Base-by-base conservation (phyloP, 1,284 basidiomycete genomes). In the Boletellus dicymbophilus region DNA sequence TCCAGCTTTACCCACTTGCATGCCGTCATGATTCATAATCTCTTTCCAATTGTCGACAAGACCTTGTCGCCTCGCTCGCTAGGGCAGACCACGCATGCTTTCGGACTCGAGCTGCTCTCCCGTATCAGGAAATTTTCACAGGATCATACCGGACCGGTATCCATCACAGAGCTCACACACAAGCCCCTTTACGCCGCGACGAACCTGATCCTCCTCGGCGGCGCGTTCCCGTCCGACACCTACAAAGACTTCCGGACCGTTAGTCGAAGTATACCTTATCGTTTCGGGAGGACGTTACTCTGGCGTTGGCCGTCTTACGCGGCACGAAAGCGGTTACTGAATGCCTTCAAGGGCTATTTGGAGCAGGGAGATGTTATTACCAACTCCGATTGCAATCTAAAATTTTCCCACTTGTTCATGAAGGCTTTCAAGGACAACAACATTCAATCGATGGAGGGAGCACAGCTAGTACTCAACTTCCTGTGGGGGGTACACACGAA, bases 401-500 rank as follows among this genome's bases (percentile, higher is more conserved):
- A 33, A 15, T 18, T 54, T 65, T 36, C 41, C 52, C 11, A 33
- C 3, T 13, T 49, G 28, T 58, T 61, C 43, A 54, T 54, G 49
- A 46, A 57, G 18, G 37, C 15, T 7, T 61, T 63, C 43, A 37
- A 44, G 41, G 44, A 53, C 3, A 63, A 67, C 10, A 16, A 48
- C 6, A 52, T 67, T 33, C 51, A 49, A 20, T 41, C 49, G 3
- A 22, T 36, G 36, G 64, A 57, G 26, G 62, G 49, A 1, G 61
- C 62, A 0, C 52, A 57, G 36, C 16, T 67, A 30, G 37, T 59
- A 11, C 50, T 65, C 37, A 55, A 42, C 15, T 61, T 67, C 44
- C 25, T 65, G 18, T 67, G 64, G 64, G 56, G 49, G 0, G 33
- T 57, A 5, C 64, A 65, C n/a, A 63, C 47, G 45, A 63, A 65